phyloP scores from a whole-genome alignment of 1,139 yeast species.

The Suhomyces bribrorum region DNA sequence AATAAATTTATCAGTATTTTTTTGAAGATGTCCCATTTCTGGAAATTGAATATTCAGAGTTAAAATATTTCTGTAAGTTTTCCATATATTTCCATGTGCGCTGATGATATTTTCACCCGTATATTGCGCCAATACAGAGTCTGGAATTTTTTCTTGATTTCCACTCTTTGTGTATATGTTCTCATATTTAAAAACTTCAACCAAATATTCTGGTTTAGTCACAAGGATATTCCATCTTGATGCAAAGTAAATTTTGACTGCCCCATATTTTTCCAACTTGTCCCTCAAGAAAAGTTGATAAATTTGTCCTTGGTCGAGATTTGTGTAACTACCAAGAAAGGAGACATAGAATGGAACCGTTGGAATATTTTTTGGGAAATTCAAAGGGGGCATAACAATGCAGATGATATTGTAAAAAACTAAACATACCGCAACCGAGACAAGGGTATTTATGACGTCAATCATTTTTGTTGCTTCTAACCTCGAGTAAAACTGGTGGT shows the following conservation, averaged over 20 bases:
- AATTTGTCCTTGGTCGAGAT: slow-evolving; percentile 52
- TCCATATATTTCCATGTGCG: slow-evolving; percentile 61
- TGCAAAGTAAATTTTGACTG: slow-evolving; percentile 62
- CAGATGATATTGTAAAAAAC: slow-evolving; percentile 10
- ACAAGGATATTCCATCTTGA: slow-evolving; percentile 64
- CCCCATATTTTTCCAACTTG: slow-evolving; percentile 43
- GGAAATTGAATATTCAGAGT: slow-evolving; percentile 57
- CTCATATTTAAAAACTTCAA: slow-evolving; percentile 51
- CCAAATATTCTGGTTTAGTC: slow-evolving; percentile 48
- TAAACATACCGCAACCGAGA: neutral
- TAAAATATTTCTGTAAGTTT: slow-evolving; percentile 45
- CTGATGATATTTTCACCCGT: slow-evolving; percentile 67
- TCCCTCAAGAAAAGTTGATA: slow-evolving; percentile 29
- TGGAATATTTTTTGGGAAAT: slow-evolving; percentile 49
- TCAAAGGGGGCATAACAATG: slow-evolving; percentile 31
- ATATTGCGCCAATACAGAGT: slow-evolving; percentile 54
- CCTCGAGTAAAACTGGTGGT: neutral
- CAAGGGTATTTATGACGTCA: slow-evolving; percentile 1
- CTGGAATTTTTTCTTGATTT: slow-evolving; percentile 59
- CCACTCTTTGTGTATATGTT: slow-evolving; percentile 59
- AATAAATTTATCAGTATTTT: slow-evolving; percentile 34
- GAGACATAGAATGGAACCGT: slow-evolving; percentile 64
- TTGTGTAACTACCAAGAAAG: slow-evolving; percentile 47
- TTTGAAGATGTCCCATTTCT: slow-evolving; percentile 32
- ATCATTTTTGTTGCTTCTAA: neutral